phyloP scores from a whole-genome alignment of 352 stramenopile species.

The Phytophthora capsici region DNA sequence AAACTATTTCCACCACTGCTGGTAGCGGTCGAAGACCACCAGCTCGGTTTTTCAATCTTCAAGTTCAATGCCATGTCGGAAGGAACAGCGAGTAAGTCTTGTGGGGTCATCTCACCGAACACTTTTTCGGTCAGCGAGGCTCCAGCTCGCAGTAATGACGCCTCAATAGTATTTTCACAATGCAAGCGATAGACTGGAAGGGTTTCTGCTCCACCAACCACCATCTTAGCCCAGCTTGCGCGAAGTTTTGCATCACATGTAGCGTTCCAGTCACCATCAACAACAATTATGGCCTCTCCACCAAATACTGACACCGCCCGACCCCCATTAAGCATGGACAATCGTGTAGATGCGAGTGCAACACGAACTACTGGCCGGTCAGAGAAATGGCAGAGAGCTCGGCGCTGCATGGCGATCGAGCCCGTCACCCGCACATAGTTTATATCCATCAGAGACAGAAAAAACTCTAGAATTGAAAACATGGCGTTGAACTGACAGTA shows the following conservation, averaged over 20 bases:
- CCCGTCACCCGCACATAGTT: slow-evolving; percentile 73
- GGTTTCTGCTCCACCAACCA: slow-evolving; percentile 50
- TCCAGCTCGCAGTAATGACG: slow-evolving; percentile 73
- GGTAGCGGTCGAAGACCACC: slow-evolving; percentile 60
- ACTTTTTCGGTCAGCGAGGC: slow-evolving; percentile 81
- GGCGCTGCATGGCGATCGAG: slow-evolving; percentile 53
- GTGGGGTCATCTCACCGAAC: slow-evolving; percentile 76
- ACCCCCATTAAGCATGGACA: slow-evolving; percentile 46
- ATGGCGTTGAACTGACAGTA: slow-evolving; percentile 82
- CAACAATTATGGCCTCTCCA: slow-evolving; percentile 75
- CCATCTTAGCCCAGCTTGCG: slow-evolving; percentile 76
- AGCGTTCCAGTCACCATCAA: slow-evolving; percentile 86
- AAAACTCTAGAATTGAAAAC: slow-evolving; percentile 77
- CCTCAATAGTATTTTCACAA: slow-evolving; percentile 82
- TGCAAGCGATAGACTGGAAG: slow-evolving; percentile 80
- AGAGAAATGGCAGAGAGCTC: slow-evolving; percentile 79
- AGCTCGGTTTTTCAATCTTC: slow-evolving; percentile 70
- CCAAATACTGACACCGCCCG: slow-evolving; percentile 73
- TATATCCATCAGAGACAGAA: slow-evolving; percentile 68
- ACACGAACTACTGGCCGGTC: slow-evolving; percentile 63
- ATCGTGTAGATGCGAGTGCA: slow-evolving; percentile 72
- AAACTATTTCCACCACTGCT: slow-evolving; percentile 42
- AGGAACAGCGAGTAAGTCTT: slow-evolving; percentile 72
- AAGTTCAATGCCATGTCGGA: slow-evolving; percentile 44
- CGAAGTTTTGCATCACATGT: slow-evolving; percentile 84